Evolutionary conservation across 257 asterid species (phyloP).

Genomic region (Solanum tarijense): DNA sequence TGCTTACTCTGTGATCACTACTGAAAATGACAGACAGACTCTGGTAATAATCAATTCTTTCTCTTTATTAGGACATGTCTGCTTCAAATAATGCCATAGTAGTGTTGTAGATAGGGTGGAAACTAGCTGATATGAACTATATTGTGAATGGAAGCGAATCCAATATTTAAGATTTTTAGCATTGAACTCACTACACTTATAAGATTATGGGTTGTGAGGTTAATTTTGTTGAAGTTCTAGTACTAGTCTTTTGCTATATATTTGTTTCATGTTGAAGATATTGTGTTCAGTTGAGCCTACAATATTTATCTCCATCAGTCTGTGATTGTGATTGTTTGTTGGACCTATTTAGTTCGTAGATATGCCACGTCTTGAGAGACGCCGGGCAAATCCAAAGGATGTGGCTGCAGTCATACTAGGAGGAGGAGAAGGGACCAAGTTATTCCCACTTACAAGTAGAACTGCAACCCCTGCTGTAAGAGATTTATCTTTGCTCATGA

Average conservation of each 20-base stretch:
- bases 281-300: background rate
- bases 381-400: conserved; percentile 65
- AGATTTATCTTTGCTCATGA: background rate
- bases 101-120: background rate
- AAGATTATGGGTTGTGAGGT: background rate
- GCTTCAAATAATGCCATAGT: background rate
- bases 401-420: conserved; percentile 95
- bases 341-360: conserved; percentile 37
- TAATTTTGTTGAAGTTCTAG: background rate
- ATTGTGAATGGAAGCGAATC: background rate
- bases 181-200: background rate
- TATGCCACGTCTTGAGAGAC: conserved; percentile 46
- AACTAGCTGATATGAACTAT: background rate
- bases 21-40: conserved; percentile 49
- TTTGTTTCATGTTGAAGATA: background rate
- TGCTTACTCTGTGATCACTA: conserved; percentile 73
- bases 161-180: background rate
- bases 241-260: background rate
- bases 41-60: conserved; percentile 21
- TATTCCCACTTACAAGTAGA: conserved; percentile 87
- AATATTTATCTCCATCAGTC: background rate
- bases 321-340: background rate
- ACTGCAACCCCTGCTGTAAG: conserved; percentile 97
- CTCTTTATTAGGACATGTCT: background rate
- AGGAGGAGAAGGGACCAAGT: conserved; percentile 86